phyloP scores from a whole-genome alignment of 805 yeast species.

The Kluyveromyces starmeri region DNA sequence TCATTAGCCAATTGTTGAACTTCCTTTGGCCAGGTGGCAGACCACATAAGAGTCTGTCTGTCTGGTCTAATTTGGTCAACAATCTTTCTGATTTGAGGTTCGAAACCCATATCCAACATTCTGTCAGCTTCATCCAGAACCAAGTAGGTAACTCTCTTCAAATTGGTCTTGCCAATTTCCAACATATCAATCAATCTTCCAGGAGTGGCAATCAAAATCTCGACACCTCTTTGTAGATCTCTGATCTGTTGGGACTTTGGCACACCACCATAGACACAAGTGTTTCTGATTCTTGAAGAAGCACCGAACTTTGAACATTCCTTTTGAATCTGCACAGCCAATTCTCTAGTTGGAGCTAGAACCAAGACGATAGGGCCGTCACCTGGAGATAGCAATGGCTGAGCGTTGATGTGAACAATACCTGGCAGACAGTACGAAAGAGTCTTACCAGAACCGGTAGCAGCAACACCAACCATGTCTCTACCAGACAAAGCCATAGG shows the following conservation, averaged over 20 bases:
- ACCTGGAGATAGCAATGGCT: constrained; percentile 84
- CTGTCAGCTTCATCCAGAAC: constrained; percentile 99
- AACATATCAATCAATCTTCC: constrained; percentile 98
- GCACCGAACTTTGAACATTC: constrained; percentile 94
- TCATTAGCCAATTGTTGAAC: constrained; percentile 90
- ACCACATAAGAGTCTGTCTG: constrained; percentile 99
- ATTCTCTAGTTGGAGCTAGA: constrained; percentile 96
- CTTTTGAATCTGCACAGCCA: constrained; percentile 93
- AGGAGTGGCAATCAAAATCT: constrained; percentile 95
- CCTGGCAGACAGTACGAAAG: constrained; percentile 94
- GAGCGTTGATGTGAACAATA: constrained; percentile 96
- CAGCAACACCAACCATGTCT: constrained; percentile 98
- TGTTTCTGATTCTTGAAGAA: constrained; percentile 88
- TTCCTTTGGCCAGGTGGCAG: constrained; percentile 99
- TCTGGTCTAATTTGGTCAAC: constrained; percentile 98
- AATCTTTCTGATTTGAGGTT: constrained; percentile 98
- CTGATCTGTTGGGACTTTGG: constrained; percentile 97
- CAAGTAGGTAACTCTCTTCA: constrained; percentile 91
- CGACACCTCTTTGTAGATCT: constrained; percentile 91
- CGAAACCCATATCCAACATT: constrained; percentile 99
- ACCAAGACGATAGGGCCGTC: constrained; percentile 97
- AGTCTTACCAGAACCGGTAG: constrained; percentile 99
- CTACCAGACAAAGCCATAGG: constrained; percentile 99
- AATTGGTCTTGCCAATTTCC: constrained; percentile 88
- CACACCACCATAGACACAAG: constrained; percentile 99